A percentile compares a stretch with the other conserved stretches of the same genome.
phyloP scores from a whole-genome alignment of 108 stramenopile genomes.

The Conticribra weissflogii region DNA sequence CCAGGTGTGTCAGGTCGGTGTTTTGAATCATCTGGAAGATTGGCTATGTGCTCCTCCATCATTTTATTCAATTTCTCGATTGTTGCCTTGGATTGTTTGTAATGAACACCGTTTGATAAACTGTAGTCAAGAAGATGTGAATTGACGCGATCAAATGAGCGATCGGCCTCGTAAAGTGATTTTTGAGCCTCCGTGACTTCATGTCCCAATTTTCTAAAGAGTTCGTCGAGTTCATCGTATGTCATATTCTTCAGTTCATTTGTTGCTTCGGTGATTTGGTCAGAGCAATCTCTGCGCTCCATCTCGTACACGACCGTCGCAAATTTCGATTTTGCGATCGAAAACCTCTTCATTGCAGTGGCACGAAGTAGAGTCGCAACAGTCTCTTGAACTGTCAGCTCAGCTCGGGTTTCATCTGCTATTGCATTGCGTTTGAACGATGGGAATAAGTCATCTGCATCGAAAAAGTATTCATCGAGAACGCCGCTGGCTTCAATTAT shows the following conservation, averaged over 20 bases:
- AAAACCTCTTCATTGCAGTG: conserved; percentile 49
- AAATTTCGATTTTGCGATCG: conserved; percentile 29
- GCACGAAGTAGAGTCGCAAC: conserved; percentile 53
- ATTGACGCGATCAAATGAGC: conserved; percentile 43
- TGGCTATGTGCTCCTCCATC: conserved; percentile 52
- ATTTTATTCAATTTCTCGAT: conserved; percentile 45
- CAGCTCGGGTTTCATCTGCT: conserved; percentile 47
- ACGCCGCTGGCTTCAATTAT: too few species aligned
- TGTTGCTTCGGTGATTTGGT: background rate
- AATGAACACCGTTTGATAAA: conserved; percentile 32
- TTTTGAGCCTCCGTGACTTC: conserved; percentile 41
- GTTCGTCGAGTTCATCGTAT: conserved; percentile 27
- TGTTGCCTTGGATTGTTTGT: conserved; percentile 33
- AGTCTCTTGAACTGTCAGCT: conserved; percentile 66
- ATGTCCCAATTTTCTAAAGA: conserved; percentile 35
- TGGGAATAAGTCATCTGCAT: conserved; percentile 41
- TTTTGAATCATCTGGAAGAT: conserved; percentile 45
- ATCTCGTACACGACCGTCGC: conserved; percentile 31
- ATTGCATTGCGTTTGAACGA: conserved; percentile 33
- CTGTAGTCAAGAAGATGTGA: conserved; percentile 52
- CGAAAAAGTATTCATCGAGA: conserved; percentile 52
- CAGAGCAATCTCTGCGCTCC: conserved; percentile 15
- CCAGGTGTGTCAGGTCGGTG: conserved; percentile 37
- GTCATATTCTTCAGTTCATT: conserved; percentile 19
- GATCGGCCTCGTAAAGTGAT: conserved; percentile 49